Evolutionary conservation across 2,329 filamentous ascomycete genomes (phyloP), one percentile per base, ranked within the genome.

Genomic region (Chrysosporium keratinophilum): DNA sequence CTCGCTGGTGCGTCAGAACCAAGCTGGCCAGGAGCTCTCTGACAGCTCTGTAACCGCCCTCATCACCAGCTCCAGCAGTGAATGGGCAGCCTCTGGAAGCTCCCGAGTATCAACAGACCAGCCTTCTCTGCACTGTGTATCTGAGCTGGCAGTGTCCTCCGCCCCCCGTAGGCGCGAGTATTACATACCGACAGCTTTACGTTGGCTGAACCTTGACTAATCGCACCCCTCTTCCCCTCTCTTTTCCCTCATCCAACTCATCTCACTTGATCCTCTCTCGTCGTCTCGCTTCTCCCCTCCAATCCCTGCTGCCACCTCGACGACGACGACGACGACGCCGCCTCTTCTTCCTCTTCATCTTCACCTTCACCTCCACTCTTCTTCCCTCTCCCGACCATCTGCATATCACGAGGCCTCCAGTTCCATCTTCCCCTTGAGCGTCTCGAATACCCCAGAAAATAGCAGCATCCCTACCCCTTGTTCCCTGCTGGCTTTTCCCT

Each of bases 191-290:
- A 28, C 23, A 28, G 23, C 23, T 10, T 58, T 58, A 19, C 63
- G 55, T n/a, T 60, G 56, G 20, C 63, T 55, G 5, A 54, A 60
- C 20, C 15, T 58, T 10, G 67, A 56, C 3, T 46, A 35, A 49
- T 49, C 45, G 14, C 44, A 49, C 46, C 44, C 35, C 43, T 35
- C 40, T 12, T 50, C 44, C 31, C 55, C 55, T 56, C 52, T 41
- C 34, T 49, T 41, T 41, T 37, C 58, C 53, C 55, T 52, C 52
- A 55, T 56, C 55, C 6, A 11, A 1, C 19, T 11, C 48, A 17
- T 44, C 37, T 35, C 31, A 12, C 35, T 2, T 2, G 51, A 52
- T 50, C 53, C 54, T 59, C 50, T 47, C 50, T 57, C 46, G 23
- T 33, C 40, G 28, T 45, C 17, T 33, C 23, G 15, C 35, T 17